Base-by-base conservation (phyloP, 225 moss, liverwort and hornwort genomes). In the Anthoceros angustus region DNA sequence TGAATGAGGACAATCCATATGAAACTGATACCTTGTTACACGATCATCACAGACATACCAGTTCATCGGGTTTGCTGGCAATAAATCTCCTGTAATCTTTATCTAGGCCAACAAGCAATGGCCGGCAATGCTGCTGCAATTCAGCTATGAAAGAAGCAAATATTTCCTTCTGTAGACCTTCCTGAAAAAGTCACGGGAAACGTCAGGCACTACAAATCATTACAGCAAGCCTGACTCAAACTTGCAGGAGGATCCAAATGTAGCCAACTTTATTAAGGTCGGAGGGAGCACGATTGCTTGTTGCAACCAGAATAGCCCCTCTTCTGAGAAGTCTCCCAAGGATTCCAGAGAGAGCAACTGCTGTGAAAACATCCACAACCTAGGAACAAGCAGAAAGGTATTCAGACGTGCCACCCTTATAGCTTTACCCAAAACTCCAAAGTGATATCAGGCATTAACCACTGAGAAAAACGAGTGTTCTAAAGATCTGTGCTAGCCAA, bases 361-460 rank as follows among this genome's bases (percentile, higher is more conserved):
- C 94, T 55, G 87, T 90, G 70, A 94, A 90, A 18, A 94, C 90
- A 78, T 94, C 94, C 73, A 90, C 77, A 65, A 94, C 90, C 94
- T 94, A 55, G 23, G 55, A 14, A 55, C 55, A 55, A 55, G 55
- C 6, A 55, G 32, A 55, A 55, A 55, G 55, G 12, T 23, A 18
- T 55, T 20, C 14, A 15, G 7, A 5, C 55, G 55, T 20, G 18
- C 18, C 55, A 18, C 23, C 4, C 55, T 18, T 0, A 15, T 18
- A 15, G 55, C 8, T 7, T 7, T 5, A 46, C 45, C 45, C 0
- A 1, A 46, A 46, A 11, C 11, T 46, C 6, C 45, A 46, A 11
- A 46, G 3, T 10, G 10, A 46, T 10, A 16, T 16, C 45, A 11
- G 45, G 6, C n/a, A n/a, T n/a, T n/a, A n/a, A n/a, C n/a, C n/a